These are phyloP conservation scores for Magnaporthiopsis incrustans DNA, from an alignment of 2,329 filamentous ascomycete genomes.

Conservation along the genomic window DNA sequence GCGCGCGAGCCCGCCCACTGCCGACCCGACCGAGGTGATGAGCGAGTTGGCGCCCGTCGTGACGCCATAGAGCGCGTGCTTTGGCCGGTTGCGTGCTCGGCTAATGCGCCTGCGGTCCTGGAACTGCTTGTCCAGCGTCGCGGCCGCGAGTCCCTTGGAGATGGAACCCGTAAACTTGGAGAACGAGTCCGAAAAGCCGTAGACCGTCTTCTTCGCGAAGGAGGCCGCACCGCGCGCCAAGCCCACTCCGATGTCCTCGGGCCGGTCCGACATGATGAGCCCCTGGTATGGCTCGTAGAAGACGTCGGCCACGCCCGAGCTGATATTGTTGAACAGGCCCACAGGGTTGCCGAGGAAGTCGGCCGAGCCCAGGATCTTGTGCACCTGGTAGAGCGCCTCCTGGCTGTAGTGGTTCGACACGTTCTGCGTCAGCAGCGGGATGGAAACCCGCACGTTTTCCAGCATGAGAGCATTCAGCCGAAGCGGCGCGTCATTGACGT, in stretches of 20 bases:
- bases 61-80: slow-evolving; percentile 94
- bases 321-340: slow-evolving; percentile 95
- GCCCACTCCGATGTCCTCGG: slow-evolving; percentile 88
- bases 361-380: slow-evolving; percentile 93
- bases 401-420: slow-evolving; percentile 94
- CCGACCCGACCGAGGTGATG: slow-evolving; percentile 83
- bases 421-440: slow-evolving; percentile 74
- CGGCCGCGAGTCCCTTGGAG: slow-evolving; percentile 90
- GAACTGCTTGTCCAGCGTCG: slow-evolving; percentile 96
- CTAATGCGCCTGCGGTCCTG: slow-evolving; percentile 94
- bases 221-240: slow-evolving; percentile 95
- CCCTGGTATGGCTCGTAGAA: slow-evolving; percentile 99
- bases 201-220: slow-evolving; percentile 98
- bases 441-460: slow-evolving; percentile 89
- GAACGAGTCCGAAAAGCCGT: slow-evolving; percentile 94
- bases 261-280: slow-evolving; percentile 89
- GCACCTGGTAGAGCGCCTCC: slow-evolving; percentile 89
- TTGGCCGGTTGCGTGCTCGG: slow-evolving; percentile 83
- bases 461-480: slow-evolving; percentile 88
- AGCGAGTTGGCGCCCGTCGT: slow-evolving; percentile 93
- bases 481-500: slow-evolving; percentile 95
- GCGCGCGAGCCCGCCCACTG: slow-evolving; percentile 84
- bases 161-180: slow-evolving; percentile 96
- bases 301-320: slow-evolving; percentile 92
- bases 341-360: slow-evolving; percentile 98